A percentile compares a stretch with the other conserved stretches of the same genome.
These are phyloP conservation scores for Pseudisothecium myosuroides DNA, from an alignment of 225 moss, liverwort and hornwort genomes.

Conservation along the genomic window DNA sequence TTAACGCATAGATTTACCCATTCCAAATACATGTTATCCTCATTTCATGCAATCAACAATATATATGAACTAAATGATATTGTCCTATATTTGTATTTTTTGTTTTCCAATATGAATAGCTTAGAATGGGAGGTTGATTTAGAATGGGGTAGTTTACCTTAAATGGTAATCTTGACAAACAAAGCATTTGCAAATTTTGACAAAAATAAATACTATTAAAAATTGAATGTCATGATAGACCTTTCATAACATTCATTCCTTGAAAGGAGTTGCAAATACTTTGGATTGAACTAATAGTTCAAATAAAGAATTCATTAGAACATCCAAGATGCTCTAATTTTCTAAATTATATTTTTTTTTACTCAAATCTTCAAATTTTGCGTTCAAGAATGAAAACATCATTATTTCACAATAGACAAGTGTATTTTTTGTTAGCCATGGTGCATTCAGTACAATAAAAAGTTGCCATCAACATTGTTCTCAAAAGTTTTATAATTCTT, in stretches of 20 bases:
- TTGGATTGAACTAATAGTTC: background rate
- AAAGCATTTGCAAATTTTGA: background rate
- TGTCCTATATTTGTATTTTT: background rate
- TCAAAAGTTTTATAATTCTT: background rate
- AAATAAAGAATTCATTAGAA: background rate
- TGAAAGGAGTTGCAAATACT: background rate
- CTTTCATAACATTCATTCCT: background rate
- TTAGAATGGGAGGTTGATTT: background rate
- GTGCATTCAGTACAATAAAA: no score
- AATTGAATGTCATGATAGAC: background rate
- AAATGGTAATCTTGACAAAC: background rate
- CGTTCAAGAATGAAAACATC: background rate
- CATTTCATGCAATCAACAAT: rapidly evolving
- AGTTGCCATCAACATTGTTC: no score
- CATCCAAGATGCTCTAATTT: background rate
- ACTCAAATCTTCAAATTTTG: background rate
- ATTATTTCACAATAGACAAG: background rate
- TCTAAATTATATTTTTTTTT: no score
- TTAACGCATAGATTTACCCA: background rate
- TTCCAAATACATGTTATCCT: background rate
- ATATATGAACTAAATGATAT: background rate
- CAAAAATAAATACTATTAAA: background rate
- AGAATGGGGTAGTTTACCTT: background rate
- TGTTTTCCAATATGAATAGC: background rate
- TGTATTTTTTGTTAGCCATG: rapidly evolving